Base-by-base conservation (phyloP, 208 protist species). In the Trichomonas tenax region DNA sequence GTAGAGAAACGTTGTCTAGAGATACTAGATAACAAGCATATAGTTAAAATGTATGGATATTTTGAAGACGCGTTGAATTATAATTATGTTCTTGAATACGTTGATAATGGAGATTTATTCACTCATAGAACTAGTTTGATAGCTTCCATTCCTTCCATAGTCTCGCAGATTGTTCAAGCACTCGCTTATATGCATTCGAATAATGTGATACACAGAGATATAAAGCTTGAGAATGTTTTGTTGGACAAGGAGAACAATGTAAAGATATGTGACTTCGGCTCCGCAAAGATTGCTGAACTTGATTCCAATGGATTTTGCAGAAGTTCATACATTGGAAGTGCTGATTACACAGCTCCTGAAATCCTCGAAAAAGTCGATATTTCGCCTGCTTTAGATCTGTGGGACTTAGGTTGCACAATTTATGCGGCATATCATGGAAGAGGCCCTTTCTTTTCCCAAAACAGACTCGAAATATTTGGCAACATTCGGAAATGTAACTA, bases 1-100 rank as follows among this genome's bases (percentile, higher is more conserved):
- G 98, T 99, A 41, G 98, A 99, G 51, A 97, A 98, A 9, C 98
- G 99, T 38, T 99, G 99, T 97, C 99, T 99, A 96, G 99, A 99
- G 97, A 99, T 99, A 96, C 98, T 99, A 15, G 98, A 98, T 26
- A 99, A 99, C 97, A 98, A 98, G 96, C 99, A 99, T 97, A 98
- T 99, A 21, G 97, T 99, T 51, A 98, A 99, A 49, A 97, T 99
- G 44, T 97, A 97, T 96, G 97, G 97, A 23, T 99, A 99, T 97
- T 99, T 99, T 96, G 99, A 99, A 96, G 99, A 99, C 97, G 97
- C 98, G 34, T 98, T 96, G 4, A 98, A 99, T 58, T 98, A 99
- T 34, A 99, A 99, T 97, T 98, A 99, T 14, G 99, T 99, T 81
- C 97, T 99, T n/a, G 99, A 99, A 97, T 99, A 98, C 96, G 99